These are phyloP conservation scores for Whalleya microplaca DNA, from an alignment of 2,329 filamentous ascomycete species.

Conservation along the genomic window DNA sequence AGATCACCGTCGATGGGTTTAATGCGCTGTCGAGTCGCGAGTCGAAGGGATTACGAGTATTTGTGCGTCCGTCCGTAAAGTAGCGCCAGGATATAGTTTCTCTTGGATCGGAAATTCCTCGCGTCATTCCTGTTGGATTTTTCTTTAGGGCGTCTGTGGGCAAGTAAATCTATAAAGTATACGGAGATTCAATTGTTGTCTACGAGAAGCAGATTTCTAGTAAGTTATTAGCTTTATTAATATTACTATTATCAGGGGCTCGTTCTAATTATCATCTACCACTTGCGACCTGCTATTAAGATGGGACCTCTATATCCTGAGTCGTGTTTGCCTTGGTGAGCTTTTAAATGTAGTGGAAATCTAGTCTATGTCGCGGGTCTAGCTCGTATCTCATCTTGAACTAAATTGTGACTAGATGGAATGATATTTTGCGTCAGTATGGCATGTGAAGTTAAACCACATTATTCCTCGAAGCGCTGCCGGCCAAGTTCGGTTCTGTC, in stretches of 20 bases:
- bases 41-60: neutral
- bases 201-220: neutral
- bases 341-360: neutral
- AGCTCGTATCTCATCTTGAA: neutral
- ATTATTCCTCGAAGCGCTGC: conserved; percentile 21
- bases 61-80: neutral
- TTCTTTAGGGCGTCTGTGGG: too few species aligned
- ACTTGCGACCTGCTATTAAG: neutral
- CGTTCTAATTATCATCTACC: neutral
- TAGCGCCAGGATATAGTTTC: neutral
- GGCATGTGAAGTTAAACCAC: neutral
- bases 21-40: neutral
- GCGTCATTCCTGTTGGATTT: too few species aligned
- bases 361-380: neutral
- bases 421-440: neutral
- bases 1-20: conserved; percentile 3
- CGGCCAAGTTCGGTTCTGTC: conserved; percentile 19
- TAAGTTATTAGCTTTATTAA: neutral
- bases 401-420: neutral
- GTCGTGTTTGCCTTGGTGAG: neutral
- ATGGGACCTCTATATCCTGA: neutral
- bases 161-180: too few species aligned
- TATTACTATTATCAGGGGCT: neutral
- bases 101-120: neutral
- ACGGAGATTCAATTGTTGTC: neutral